Conservation (phyloP, 306 rosid genomes). For the Rosa persica region DNA sequence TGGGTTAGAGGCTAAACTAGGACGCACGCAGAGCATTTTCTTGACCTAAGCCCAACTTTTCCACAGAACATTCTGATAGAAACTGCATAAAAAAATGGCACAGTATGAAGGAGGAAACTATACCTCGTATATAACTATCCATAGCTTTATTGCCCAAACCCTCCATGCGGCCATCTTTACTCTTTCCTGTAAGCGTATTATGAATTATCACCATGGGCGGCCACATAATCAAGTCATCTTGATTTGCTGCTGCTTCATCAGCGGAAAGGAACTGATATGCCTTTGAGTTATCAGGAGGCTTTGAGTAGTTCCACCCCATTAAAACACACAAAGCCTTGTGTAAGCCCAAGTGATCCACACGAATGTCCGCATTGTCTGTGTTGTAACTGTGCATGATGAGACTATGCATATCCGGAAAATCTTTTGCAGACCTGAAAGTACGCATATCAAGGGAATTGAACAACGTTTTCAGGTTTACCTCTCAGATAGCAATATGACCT, state of each 20-base stretch:
- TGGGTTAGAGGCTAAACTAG: background rate
- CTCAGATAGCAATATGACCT: conserved; percentile 32
- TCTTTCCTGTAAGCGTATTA: conserved; percentile 84
- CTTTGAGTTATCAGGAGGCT: conserved; percentile 88
- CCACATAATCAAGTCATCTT: conserved; percentile 95
- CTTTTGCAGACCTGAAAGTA: conserved; percentile 94
- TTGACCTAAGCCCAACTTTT: conserved; percentile 22
- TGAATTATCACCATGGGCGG: conserved; percentile 97
- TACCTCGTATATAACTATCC: conserved; percentile 96
- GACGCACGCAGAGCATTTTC: conserved; percentile 29
- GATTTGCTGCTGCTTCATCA: conserved; percentile 90
- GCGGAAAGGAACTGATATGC: conserved; percentile 78
- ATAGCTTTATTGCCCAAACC: conserved; percentile 98
- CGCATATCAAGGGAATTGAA: conserved; percentile 65
- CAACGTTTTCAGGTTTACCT: conserved; percentile 54
- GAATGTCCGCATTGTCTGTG: conserved; percentile 68
- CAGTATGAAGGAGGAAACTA: conserved; percentile 41
- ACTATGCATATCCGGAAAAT: conserved; percentile 87
- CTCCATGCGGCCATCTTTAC: conserved; percentile 94
- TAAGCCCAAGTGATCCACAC: conserved; percentile 90
- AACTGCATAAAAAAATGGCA: conserved; percentile 31
- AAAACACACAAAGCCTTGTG: conserved; percentile 94
- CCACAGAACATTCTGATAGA: conserved; percentile 26
- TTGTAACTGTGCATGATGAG: conserved; percentile 90
- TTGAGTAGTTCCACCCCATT: conserved; percentile 92